Percentiles rank a stretch among this genome's conserved stretches.
Conservation (phyloP, 2,329 filamentous ascomycete species). For the Thielaviopsis musarum region DNA sequence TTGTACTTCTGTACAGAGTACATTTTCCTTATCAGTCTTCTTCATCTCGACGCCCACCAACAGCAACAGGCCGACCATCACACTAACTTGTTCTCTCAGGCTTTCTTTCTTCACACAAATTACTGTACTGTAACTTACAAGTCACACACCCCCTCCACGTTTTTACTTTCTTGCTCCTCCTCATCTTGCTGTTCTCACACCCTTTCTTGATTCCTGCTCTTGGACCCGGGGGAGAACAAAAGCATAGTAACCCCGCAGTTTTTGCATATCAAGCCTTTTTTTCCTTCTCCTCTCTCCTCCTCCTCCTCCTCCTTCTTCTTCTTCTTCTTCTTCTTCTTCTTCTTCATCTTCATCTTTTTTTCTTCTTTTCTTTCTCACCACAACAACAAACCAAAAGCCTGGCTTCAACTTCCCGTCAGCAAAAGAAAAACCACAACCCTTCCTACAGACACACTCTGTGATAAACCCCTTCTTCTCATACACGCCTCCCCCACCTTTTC, state of each 20-base stretch:
- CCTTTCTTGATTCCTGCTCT: too few relatives aligned
- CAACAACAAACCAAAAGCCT: too few relatives aligned
- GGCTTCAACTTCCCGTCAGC: not conserved
- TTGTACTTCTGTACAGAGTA: too few relatives aligned
- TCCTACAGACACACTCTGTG: not conserved
- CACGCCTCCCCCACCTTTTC: not conserved
- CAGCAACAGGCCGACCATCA: too few relatives aligned
- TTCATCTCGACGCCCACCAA: too few relatives aligned
- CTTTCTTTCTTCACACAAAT: too few relatives aligned
- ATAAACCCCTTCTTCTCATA: not conserved
- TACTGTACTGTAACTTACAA: too few relatives aligned
- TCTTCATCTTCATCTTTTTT: not conserved
- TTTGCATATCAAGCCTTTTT: not conserved
- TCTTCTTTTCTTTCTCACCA: too few relatives aligned
- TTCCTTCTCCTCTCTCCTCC: too few relatives aligned
- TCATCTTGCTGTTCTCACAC: not conserved
- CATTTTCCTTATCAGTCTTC: too few relatives aligned
- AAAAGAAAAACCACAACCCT: not conserved
- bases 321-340: not conserved
- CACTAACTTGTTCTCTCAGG: too few relatives aligned
- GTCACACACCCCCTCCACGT: not conserved
- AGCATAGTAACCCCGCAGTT: not conserved
- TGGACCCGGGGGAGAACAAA: not conserved
- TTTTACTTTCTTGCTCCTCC: not conserved
- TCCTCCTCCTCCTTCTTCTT: not conserved